Percentiles rank a stretch among this genome's conserved stretches.
phyloP scores from a whole-genome alignment of 2,329 filamentous ascomycete genomes.

The Calonectria hawksworthii region DNA sequence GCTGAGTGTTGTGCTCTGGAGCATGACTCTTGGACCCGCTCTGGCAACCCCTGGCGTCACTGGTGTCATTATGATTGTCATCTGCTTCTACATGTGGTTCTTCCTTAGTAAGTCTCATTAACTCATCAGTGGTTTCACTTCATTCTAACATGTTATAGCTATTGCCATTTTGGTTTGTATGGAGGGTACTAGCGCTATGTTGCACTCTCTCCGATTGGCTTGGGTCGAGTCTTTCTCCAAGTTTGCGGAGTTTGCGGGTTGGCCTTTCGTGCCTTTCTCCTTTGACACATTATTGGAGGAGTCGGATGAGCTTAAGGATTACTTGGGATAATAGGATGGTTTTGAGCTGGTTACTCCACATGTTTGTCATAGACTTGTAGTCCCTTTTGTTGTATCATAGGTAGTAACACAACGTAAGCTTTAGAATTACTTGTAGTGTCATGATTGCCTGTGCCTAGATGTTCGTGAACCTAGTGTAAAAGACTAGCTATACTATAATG shows the following conservation, averaged over 20 bases:
- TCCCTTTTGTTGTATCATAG: conserved; percentile 49
- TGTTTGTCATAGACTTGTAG: conserved; percentile 48
- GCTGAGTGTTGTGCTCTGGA: conserved; percentile 95
- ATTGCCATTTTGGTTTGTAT: conserved; percentile 85
- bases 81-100: conserved; percentile 92
- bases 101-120: conserved; percentile 70
- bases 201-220: conserved; percentile 90
- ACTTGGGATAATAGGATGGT: conserved; percentile 58
- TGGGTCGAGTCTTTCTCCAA: conserved; percentile 99
- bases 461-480: not conserved
- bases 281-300: conserved; percentile 89
- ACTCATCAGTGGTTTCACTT: not conserved
- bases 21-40: conserved; percentile 89
- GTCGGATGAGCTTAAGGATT: conserved; percentile 74
- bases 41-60: conserved; percentile 75
- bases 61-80: conserved; percentile 85
- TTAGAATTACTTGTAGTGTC: conserved; percentile 40
- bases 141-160: conserved; percentile 50
- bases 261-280: conserved; percentile 90
- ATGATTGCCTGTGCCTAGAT: conserved; percentile 10
- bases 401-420: conserved; percentile 43
- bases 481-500: not conserved
- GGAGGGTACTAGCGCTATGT: conserved; percentile 97
- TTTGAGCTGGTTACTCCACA: conserved; percentile 31
- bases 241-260: conserved; percentile 92